Evolutionary conservation across 257 asterid genomes (phyloP).

Genomic region (Eustoma russellianum): DNA sequence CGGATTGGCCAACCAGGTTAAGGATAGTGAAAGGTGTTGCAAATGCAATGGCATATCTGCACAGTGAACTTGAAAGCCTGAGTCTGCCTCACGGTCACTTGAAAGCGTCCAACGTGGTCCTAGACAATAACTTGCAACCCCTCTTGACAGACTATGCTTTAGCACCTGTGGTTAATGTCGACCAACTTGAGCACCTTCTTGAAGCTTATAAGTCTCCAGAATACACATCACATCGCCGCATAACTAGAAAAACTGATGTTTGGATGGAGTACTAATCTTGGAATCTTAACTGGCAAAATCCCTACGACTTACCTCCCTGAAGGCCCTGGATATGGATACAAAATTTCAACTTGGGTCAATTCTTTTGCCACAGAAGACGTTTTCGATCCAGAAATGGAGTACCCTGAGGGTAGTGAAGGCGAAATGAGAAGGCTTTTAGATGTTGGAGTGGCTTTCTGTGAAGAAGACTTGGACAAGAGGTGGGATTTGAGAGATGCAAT

Average conservation of each 20-base stretch:
- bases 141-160: conserved; percentile 76
- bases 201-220: conserved; percentile 81
- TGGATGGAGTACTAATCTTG: conserved; percentile 76
- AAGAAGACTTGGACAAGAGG: conserved; percentile 51
- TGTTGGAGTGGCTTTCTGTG: conserved; percentile 57
- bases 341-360: conserved; percentile 41
- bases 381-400: conserved; percentile 59
- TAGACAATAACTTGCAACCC: conserved; percentile 47
- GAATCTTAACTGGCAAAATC: conserved; percentile 64
- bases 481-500: conserved; percentile 56
- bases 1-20: conserved; percentile 60
- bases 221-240: conserved; percentile 27
- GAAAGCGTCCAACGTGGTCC: conserved; percentile 71
- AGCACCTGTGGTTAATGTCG: conserved; percentile 57
- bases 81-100: conserved; percentile 66
- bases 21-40: conserved; percentile 76
- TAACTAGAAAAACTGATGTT: conserved; percentile 63
- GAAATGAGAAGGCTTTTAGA: conserved; percentile 56
- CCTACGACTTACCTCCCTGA: conserved; percentile 51
- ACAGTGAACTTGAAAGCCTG: conserved; percentile 57
- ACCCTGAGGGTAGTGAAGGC: conserved; percentile 13
- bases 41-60: conserved; percentile 55
- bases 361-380: too few species aligned
- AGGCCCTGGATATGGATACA: conserved; percentile 24
- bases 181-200: conserved; percentile 47